Conservation (phyloP, 164 flowering plant species). For the Annona squamosa region DNA sequence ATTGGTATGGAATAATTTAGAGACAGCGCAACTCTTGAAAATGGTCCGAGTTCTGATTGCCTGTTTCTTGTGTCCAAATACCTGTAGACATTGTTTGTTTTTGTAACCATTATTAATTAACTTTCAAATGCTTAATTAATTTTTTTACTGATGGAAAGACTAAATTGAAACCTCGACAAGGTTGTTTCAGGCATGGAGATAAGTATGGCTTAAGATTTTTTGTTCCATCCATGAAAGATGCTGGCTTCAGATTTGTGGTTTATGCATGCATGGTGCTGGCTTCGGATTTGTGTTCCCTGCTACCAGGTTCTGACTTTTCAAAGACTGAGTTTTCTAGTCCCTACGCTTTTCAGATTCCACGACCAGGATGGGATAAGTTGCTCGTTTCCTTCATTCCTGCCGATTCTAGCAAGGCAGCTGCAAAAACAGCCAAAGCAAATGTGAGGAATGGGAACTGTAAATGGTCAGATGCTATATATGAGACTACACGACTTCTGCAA, state of each 20-base stretch:
- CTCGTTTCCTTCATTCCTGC: slow-evolving; percentile 79
- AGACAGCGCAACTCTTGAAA: background rate
- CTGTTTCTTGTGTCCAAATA: background rate
- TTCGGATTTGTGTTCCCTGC: background rate
- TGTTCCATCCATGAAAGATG: background rate
- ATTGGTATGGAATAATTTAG: background rate
- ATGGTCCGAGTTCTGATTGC: background rate
- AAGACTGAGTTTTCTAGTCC: background rate
- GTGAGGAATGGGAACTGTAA: slow-evolving; percentile 93
- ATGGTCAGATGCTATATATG: slow-evolving; percentile 99
- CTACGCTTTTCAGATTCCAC: slow-evolving; percentile 65
- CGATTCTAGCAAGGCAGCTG: slow-evolving; percentile 78
- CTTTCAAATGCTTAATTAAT: background rate
- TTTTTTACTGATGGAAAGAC: background rate
- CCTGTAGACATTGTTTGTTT: background rate
- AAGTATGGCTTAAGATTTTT: background rate
- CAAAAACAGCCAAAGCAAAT: slow-evolving; percentile 85
- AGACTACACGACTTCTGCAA: slow-evolving; percentile 90
- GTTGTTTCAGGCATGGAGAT: background rate
- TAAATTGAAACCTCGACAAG: slow-evolving; percentile 5
- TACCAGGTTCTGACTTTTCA: background rate
- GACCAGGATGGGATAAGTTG: slow-evolving; percentile 91
- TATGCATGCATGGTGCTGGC: background rate
- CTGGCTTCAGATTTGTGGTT: background rate
- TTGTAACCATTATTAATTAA: too few relatives aligned